Conservation (phyloP, 768 basidiomycete species). For the Auriculariales sp. region DNA sequence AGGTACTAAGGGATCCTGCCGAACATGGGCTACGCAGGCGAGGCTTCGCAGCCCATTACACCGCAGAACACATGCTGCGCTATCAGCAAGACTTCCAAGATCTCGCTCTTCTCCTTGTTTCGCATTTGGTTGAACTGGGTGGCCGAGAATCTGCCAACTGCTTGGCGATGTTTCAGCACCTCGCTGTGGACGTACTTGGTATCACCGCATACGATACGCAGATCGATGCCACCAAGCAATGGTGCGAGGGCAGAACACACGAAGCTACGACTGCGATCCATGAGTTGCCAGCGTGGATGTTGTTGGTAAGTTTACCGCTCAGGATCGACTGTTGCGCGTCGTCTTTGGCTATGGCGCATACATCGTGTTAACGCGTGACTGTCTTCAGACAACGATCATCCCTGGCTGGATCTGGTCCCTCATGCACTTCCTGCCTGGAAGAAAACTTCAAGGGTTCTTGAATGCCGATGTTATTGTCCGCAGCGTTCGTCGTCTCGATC, state of each 20-base stretch:
- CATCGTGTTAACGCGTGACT: no score
- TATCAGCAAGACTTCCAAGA: constrained; percentile 64
- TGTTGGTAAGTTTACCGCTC: constrained; percentile 42
- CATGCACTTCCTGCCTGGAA: constrained; percentile 49
- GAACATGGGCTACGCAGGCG: constrained; percentile 57
- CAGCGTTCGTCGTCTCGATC: no score
- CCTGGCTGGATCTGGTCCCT: constrained; percentile 62
- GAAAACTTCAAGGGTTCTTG: constrained; percentile 43
- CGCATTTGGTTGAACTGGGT: constrained; percentile 9
- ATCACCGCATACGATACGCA: constrained; percentile 56
- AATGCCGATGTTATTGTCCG: background rate
- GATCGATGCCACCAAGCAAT: constrained; percentile 55
- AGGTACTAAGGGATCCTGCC: constrained; percentile 38
- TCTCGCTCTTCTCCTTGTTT: constrained; percentile 42
- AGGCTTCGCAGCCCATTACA: constrained; percentile 65
- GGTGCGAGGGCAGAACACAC: constrained; percentile 50
- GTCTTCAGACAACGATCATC: constrained; percentile 51
- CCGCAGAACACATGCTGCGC: constrained; percentile 33
- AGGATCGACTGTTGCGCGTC: background rate
- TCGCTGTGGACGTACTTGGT: constrained; percentile 51
- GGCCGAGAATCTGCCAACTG: background rate
- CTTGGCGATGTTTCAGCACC: background rate
- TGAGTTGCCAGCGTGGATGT: constrained; percentile 68
- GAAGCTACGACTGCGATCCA: constrained; percentile 58
- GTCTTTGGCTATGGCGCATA: background rate